Percentiles rank a stretch among this genome's conserved stretches.
These are phyloP conservation scores for Suillus tomentosus DNA, from an alignment of 768 basidiomycete species.

Conservation along the genomic window DNA sequence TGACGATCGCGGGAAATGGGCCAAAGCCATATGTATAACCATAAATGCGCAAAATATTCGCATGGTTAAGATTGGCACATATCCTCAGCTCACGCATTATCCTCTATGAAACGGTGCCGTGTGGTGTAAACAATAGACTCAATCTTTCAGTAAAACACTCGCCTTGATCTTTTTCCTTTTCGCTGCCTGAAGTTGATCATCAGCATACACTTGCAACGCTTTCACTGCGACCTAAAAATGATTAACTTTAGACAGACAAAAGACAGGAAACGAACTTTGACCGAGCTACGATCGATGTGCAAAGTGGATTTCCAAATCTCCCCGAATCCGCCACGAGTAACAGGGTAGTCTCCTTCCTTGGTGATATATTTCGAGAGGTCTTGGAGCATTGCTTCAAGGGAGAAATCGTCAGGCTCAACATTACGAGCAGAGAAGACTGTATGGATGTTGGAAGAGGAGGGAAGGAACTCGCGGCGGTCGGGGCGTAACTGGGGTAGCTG, in stretches of 20 bases:
- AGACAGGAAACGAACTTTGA: not conserved
- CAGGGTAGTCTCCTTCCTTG: not conserved
- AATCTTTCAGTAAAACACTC: not conserved
- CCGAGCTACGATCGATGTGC: rapidly evolving
- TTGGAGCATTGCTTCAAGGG: not conserved
- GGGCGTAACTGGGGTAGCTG: too few species aligned
- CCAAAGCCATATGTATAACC: constrained; percentile 24
- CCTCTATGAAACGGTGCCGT: constrained; percentile 9
- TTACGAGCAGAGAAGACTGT: not conserved
- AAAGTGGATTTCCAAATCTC: constrained; percentile 9
- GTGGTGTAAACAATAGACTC: not conserved
- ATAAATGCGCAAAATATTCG: constrained; percentile 20
- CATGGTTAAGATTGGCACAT: constrained; percentile 22
- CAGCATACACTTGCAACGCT: not conserved
- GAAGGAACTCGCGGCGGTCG: not conserved
- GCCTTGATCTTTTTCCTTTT: not conserved
- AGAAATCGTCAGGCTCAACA: not conserved
- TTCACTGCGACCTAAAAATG: not conserved
- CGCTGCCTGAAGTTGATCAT: not conserved
- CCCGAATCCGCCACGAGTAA: constrained; percentile 5
- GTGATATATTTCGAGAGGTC: constrained; percentile 1
- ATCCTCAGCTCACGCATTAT: constrained; percentile 24
- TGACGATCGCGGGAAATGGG: constrained; percentile 23
- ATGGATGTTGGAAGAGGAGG: not conserved
- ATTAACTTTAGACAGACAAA: not conserved